Evolutionary conservation across 768 basidiomycete genomes (phyloP), one percentile per base, ranked within the genome.

Genomic region (Mycena galopus): DNA sequence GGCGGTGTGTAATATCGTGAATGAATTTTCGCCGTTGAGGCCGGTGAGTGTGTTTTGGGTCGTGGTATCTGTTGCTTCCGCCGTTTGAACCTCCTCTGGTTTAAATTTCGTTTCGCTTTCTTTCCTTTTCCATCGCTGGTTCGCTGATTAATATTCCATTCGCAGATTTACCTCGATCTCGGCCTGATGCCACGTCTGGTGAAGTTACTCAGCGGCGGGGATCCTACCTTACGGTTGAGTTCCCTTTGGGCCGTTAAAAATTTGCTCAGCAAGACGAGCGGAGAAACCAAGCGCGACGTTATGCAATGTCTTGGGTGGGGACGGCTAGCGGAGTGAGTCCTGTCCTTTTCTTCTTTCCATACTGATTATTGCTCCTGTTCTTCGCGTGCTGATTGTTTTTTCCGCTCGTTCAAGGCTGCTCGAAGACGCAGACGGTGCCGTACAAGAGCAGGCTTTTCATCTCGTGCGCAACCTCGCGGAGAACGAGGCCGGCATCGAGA

Each of bases 191-290:
- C 88, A 1, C 83, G 93, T 1, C 83, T 97, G 11, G 88, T 92
- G 32, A 84, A 88, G 59, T 82, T 96, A 2, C 80, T 93, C 4
- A 79, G 83, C 30, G 84, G 84, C 10, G 84, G 84, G 0, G 91
- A 94, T 70, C 84, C 87, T 11, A 85, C 86, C 0, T 83, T 96
- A 9, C 84, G 89, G 9, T 79, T 93, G 32, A 95, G 91, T 72
- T 90, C 93, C 0, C 78, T 97, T n/a, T 97, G 96, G 96, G 93
- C 93, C 0, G 81, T 96, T 39, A 96, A 95, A 80, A 98, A 97
- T 77, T 78, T 95, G n/a, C 78, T 95, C 2, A 88, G 88, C 78
- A 92, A 91, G 77, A 89, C 91, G 37, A 82, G 81, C 3, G 81
- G 84, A n/a, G 85, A 86, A 51, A 88, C 89, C 61, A 96, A 95